These are phyloP conservation scores for Tuber borchii DNA, from an alignment of 495 filamentous ascomycete genomes.

Conservation along the genomic window DNA sequence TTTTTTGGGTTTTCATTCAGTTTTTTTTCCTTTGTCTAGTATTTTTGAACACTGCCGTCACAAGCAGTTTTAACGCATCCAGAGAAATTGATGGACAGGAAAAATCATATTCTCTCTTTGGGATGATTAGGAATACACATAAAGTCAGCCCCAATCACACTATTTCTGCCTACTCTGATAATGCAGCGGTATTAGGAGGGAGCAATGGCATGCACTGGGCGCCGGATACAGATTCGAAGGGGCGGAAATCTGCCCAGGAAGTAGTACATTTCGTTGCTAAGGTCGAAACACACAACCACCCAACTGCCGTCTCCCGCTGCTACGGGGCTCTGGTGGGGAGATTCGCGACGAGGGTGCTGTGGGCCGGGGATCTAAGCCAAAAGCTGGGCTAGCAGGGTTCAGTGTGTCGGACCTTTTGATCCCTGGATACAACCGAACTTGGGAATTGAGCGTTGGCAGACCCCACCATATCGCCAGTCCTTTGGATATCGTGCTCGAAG, in stretches of 20 bases:
- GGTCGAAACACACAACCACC: slow-evolving; percentile 97
- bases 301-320: slow-evolving; percentile 94
- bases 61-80: slow-evolving; percentile 87
- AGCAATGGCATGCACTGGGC: slow-evolving; percentile 68
- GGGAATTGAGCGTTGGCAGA: slow-evolving; percentile 86
- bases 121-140: slow-evolving; percentile 94
- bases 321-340: slow-evolving; percentile 92
- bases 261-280: slow-evolving; percentile 79
- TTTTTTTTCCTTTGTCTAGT: too few species aligned
- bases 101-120: slow-evolving; percentile 74
- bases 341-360: slow-evolving; percentile 93
- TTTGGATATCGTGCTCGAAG: slow-evolving; percentile 94
- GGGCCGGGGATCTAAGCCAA: slow-evolving; percentile 83
- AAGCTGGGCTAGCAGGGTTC: slow-evolving; percentile 86
- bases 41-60: slow-evolving; percentile 54
- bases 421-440: slow-evolving; percentile 69
- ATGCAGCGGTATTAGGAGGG: slow-evolving; percentile 86
- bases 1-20: too few species aligned
- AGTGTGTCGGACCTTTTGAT: slow-evolving; percentile 90
- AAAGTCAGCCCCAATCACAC: slow-evolving; percentile 67
- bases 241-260: slow-evolving; percentile 84
- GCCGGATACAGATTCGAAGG: slow-evolving; percentile 69
- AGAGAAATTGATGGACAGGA: slow-evolving; percentile 88
- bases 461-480: slow-evolving; percentile 86
- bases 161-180: slow-evolving; percentile 93